Percentiles rank a stretch among this genome's conserved stretches.
Conservation (phyloP, 2,329 filamentous ascomycete species). For the Hymenotorrendiella dingleyae region DNA sequence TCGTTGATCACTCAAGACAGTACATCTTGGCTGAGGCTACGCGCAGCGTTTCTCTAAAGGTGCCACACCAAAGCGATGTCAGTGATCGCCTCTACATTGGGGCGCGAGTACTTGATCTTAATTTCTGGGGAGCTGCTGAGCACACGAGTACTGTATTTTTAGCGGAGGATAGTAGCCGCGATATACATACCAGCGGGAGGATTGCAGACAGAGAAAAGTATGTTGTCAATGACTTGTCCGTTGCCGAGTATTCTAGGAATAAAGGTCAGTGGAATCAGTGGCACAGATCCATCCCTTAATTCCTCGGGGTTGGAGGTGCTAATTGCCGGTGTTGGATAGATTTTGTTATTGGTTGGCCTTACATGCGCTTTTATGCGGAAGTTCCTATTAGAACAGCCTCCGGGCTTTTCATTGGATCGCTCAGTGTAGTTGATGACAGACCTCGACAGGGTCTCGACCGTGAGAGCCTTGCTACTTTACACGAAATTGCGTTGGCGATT, state of each 20-base stretch:
- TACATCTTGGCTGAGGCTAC: constrained; percentile 26
- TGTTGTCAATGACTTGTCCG: constrained; percentile 21
- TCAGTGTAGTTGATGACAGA: constrained; percentile 52
- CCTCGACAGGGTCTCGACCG: constrained; percentile 44
- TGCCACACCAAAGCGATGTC: background rate
- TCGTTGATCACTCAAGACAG: constrained; percentile 20
- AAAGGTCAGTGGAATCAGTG: no score
- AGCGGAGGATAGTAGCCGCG: constrained; percentile 7
- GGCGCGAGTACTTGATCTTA: constrained; percentile 10
- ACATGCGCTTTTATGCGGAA: constrained; percentile 25
- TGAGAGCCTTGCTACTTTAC: constrained; percentile 45
- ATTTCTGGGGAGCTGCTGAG: no score
- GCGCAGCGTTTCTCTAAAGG: constrained; percentile 15
- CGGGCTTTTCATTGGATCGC: constrained; percentile 47
- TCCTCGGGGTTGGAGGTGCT: no score
- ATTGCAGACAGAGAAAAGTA: constrained; percentile 14
- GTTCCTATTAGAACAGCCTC: constrained; percentile 21
- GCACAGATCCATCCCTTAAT: no score
- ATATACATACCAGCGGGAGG: constrained; percentile 7
- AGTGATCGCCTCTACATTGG: constrained; percentile 21
- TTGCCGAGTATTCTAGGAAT: constrained; percentile 12
- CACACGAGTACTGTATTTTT: constrained; percentile 20
- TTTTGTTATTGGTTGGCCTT: constrained; percentile 18
- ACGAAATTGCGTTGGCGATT: constrained; percentile 47
- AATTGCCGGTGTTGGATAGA: no score